These are phyloP conservation scores for Vinca minor DNA, from an alignment of 257 asterid species.

Conservation along the genomic window DNA sequence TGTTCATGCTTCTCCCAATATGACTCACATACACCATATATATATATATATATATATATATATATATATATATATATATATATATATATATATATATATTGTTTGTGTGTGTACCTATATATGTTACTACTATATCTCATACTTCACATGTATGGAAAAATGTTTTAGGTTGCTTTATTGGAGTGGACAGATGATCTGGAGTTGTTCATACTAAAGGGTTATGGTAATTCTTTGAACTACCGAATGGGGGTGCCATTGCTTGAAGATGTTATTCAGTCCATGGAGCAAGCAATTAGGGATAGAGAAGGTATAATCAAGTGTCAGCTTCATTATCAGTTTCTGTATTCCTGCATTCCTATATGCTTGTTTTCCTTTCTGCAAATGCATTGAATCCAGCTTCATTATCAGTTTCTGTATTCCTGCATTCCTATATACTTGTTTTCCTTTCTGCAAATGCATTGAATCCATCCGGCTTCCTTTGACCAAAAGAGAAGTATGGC, in stretches of 20 bases:
- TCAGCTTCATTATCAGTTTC: too few relatives aligned
- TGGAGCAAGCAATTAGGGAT: slow-evolving; percentile 82
- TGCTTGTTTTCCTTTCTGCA: background rate
- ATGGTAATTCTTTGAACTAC: slow-evolving; percentile 83
- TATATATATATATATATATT: too few relatives aligned
- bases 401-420: too few relatives aligned
- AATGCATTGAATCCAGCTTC: background rate
- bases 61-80: too few relatives aligned
- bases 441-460: background rate
- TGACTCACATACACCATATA: background rate
- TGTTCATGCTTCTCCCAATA: background rate
- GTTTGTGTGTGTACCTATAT: too few relatives aligned
- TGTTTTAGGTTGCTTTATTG: slow-evolving; percentile 57
- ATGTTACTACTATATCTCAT: background rate
- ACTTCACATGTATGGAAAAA: slow-evolving; percentile 8
- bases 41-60: too few relatives aligned
- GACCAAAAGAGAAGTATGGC: background rate
- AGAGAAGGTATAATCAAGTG: slow-evolving; percentile 68
- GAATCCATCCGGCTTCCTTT: background rate
- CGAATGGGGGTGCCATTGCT: slow-evolving; percentile 94
- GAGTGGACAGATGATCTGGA: slow-evolving; percentile 97
- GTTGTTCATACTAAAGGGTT: slow-evolving; percentile 76
- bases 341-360: background rate
- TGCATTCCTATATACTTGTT: too few relatives aligned
- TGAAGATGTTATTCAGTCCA: slow-evolving; percentile 76